Percentiles rank a stretch among this genome's conserved stretches.
phyloP scores from a whole-genome alignment of 257 asterid genomes.

The Lavandula angustifolia region DNA sequence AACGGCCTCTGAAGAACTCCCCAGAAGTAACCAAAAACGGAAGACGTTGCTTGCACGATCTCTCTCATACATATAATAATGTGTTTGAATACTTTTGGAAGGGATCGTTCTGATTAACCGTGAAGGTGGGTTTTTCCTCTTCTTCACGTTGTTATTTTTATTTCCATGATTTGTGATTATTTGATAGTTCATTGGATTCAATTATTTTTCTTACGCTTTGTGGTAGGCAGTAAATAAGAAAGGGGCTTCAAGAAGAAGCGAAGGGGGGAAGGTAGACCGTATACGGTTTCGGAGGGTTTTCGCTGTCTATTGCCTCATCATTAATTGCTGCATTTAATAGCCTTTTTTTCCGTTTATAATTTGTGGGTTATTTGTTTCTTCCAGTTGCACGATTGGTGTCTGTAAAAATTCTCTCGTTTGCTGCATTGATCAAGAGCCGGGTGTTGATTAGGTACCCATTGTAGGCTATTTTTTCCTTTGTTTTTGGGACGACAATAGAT shows the following conservation, averaged over 20 bases:
- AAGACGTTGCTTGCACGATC: conserved; percentile 67
- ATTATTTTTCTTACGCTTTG: conserved; percentile 42
- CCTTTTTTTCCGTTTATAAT: background rate
- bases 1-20: conserved; percentile 28
- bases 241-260: conserved; percentile 22
- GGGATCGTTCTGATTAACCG: too few species aligned
- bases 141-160: background rate
- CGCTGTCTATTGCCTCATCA: conserved; percentile 22
- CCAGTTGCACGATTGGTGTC: background rate
- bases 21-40: conserved; percentile 16
- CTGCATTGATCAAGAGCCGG: background rate
- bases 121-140: conserved; percentile 31
- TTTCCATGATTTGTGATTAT: conserved; percentile 19
- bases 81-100: background rate
- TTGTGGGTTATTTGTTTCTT: conserved; percentile 19
- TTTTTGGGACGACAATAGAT: conserved; percentile 6
- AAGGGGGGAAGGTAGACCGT: conserved; percentile 42
- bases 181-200: conserved; percentile 19
- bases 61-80: conserved; percentile 1
- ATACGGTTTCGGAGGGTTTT: conserved; percentile 26
- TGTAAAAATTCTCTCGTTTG: conserved; percentile 3
- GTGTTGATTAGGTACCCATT: background rate
- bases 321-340: conserved; percentile 30
- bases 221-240: conserved; percentile 34
- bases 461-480: conserved; percentile 7